These are phyloP conservation scores for Pyrus hybrid DNA, from an alignment of 331 rosid species.

Conservation along the genomic window DNA sequence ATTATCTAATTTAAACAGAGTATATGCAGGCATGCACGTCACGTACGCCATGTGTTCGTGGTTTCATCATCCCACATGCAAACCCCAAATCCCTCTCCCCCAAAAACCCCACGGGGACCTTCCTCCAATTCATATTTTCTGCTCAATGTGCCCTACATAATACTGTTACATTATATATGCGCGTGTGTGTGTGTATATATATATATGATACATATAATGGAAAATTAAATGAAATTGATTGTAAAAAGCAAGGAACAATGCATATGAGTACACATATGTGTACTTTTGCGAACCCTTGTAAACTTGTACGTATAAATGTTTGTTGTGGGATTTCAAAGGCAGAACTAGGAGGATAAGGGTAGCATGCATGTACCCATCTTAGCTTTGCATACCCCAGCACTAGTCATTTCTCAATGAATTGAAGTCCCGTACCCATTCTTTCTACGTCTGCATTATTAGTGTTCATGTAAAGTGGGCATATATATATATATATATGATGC, in stretches of 20 bases:
- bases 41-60: constrained; percentile 59
- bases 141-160: background rate
- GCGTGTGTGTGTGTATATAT: background rate
- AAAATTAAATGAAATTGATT: background rate
- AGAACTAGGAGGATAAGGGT: background rate
- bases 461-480: background rate
- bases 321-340: background rate
- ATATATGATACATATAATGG: background rate
- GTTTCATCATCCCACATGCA: constrained; percentile 79
- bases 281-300: constrained; percentile 2
- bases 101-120: too few species aligned
- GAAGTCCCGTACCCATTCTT: background rate
- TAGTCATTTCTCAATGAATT: background rate
- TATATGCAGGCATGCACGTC: constrained; percentile 48
- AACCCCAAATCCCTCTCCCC: too few species aligned
- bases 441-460: background rate
- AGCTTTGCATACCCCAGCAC: constrained; percentile 1
- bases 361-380: background rate
- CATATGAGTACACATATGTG: background rate
- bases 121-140: background rate
- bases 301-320: background rate
- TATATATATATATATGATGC: background rate
- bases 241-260: background rate
- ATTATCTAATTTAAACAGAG: constrained; percentile 15
- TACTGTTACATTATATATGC: too few species aligned